Conservation (phyloP, 164 flowering plant genomes). For the Cinnamomum micranthum region DNA sequence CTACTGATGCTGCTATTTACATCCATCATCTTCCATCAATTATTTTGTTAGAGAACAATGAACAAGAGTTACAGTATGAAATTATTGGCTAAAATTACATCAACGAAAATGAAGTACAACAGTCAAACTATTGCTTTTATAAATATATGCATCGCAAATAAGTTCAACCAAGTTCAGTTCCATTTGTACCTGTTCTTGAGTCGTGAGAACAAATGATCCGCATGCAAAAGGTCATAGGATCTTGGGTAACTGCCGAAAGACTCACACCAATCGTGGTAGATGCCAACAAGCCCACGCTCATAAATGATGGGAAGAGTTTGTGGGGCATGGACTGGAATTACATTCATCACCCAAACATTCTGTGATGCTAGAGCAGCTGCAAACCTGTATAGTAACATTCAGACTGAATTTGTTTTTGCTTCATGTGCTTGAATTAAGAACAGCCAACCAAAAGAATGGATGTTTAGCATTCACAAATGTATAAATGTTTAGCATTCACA, state of each 20-base stretch:
- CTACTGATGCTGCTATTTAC: background rate
- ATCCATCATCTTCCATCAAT: background rate
- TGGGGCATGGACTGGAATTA: conserved; percentile 82
- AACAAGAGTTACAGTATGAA: background rate
- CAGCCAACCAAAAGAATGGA: background rate
- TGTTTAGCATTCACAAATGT: background rate
- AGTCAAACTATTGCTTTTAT: background rate
- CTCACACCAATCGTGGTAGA: conserved; percentile 98
- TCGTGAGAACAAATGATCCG: conserved; percentile 88
- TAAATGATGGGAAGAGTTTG: conserved; percentile 84
- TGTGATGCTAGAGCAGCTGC: conserved; percentile 74
- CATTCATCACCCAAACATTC: conserved; percentile 95
- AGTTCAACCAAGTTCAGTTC: background rate
- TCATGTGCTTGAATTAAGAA: background rate
- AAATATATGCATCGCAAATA: background rate
- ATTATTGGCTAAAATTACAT: background rate
- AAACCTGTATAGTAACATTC: conserved; percentile 48
- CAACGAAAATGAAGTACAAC: background rate
- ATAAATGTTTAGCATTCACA: background rate
- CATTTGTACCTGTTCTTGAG: conserved; percentile 70
- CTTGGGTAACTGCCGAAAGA: conserved; percentile 89
- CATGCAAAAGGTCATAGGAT: conserved; percentile 90
- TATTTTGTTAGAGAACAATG: background rate
- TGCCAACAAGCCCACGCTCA: conserved; percentile 85
- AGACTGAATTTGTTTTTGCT: background rate